Conservation (phyloP, 768 basidiomycete species). For the Lactifluus echinatus region DNA sequence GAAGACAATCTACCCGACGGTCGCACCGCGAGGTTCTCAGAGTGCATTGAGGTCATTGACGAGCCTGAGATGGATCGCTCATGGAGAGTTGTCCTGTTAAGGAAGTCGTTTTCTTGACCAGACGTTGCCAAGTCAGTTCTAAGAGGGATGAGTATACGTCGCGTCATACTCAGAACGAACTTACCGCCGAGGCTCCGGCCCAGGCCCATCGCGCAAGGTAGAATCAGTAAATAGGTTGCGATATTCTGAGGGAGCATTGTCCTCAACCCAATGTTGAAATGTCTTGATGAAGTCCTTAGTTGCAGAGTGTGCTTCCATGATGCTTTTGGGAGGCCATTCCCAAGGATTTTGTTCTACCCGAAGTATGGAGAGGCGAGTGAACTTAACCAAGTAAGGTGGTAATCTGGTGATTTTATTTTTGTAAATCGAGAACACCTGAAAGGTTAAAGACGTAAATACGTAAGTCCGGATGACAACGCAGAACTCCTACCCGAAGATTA, state of each 20-base stretch:
- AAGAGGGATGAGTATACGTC: slow-evolving; percentile 24
- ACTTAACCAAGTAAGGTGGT: slow-evolving; percentile 70
- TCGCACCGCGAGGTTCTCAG: slow-evolving; percentile 20
- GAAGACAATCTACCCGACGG: slow-evolving; percentile 2
- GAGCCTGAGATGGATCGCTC: slow-evolving; percentile 54
- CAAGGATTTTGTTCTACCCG: slow-evolving; percentile 89
- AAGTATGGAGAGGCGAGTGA: slow-evolving; percentile 64
- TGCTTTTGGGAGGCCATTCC: slow-evolving; percentile 76
- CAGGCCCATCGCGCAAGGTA: slow-evolving; percentile 35
- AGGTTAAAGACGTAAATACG: neutral
- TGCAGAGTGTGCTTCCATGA: slow-evolving; percentile 40
- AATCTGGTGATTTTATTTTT: slow-evolving; percentile 77
- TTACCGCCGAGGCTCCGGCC: slow-evolving; percentile 34
- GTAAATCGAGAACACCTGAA: slow-evolving; percentile 76
- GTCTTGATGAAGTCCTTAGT: slow-evolving; percentile 65
- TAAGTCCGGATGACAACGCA: neutral
- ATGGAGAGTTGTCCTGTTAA: slow-evolving; percentile 28
- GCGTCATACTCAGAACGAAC: neutral
- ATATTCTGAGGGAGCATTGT: slow-evolving; percentile 32
- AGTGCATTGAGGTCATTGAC: slow-evolving; percentile 46
- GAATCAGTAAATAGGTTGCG: slow-evolving; percentile 41
- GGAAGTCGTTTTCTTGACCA: neutral
- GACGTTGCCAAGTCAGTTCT: slow-evolving; percentile 3
- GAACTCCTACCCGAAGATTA: slow-evolving; percentile 54
- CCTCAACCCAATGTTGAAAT: slow-evolving; percentile 71